A percentile compares a stretch with the other conserved stretches of the same genome.
These are phyloP conservation scores for Delphinella strobiligena DNA, from an alignment of 2,329 filamentous ascomycete species.

Conservation along the genomic window DNA sequence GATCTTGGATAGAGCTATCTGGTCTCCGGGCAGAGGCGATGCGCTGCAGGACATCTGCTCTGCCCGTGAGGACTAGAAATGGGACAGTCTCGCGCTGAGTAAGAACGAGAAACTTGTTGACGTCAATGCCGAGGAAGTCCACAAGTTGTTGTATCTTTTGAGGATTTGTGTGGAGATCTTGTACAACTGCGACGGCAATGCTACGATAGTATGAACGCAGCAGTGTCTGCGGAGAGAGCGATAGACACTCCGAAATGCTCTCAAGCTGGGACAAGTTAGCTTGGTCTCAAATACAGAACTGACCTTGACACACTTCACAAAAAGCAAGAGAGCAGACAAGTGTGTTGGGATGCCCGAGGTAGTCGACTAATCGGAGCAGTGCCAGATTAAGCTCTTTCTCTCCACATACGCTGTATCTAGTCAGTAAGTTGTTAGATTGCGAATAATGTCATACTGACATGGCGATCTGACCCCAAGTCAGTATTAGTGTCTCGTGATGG, in stretches of 20 bases:
- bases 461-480: slow-evolving; percentile 78
- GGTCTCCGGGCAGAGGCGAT: slow-evolving; percentile 59
- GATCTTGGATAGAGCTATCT: slow-evolving; percentile 43
- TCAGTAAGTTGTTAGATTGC: neutral
- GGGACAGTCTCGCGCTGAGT: slow-evolving; percentile 77
- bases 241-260: slow-evolving; percentile 55
- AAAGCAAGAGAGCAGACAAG: slow-evolving; percentile 73
- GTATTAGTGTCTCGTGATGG: slow-evolving; percentile 70
- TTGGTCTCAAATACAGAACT: slow-evolving; percentile 3
- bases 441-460: slow-evolving; percentile 33
- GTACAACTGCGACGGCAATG: slow-evolving; percentile 69
- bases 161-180: slow-evolving; percentile 69
- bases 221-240: slow-evolving; percentile 52
- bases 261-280: slow-evolving; percentile 40
- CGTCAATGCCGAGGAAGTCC: slow-evolving; percentile 64
- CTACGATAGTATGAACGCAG: slow-evolving; percentile 84
- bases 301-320: slow-evolving; percentile 47
- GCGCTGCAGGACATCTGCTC: slow-evolving; percentile 64
- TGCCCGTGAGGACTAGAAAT: slow-evolving; percentile 69
- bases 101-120: slow-evolving; percentile 59
- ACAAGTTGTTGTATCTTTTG: slow-evolving; percentile 71
- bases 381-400: slow-evolving; percentile 82
- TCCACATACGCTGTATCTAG: slow-evolving; percentile 44
- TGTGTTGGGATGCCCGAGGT: slow-evolving; percentile 70
- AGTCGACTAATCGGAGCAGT: slow-evolving; percentile 71